Evolutionary conservation across 352 stramenopile species (phyloP).

Genomic region (Globisporangium splendens): DNA sequence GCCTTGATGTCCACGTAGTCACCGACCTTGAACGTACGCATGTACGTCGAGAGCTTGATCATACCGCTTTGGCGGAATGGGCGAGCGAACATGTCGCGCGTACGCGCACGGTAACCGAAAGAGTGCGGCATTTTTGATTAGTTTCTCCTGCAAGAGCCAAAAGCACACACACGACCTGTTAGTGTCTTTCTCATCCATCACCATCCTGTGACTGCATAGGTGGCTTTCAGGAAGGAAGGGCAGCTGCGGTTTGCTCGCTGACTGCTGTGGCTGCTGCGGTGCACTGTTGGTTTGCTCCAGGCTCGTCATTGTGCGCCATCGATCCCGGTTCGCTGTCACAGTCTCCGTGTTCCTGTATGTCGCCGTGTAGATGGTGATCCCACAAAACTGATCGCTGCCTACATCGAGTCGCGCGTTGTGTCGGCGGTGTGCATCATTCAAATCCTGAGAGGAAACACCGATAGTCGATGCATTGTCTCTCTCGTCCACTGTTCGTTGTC

Average conservation of each 20-base stretch:
- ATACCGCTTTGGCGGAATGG: slow-evolving; percentile 97
- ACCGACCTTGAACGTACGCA: slow-evolving; percentile 98
- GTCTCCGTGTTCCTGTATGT: too few species aligned
- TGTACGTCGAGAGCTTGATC: slow-evolving; percentile 96
- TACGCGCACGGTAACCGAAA: slow-evolving; percentile 98
- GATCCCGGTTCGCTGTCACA: too few species aligned
- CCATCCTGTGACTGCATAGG: neutral
- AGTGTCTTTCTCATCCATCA: slow-evolving; percentile 11
- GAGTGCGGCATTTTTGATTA: slow-evolving; percentile 96
- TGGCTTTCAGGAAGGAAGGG: neutral
- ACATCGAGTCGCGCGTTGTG: too few species aligned
- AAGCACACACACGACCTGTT: slow-evolving; percentile 16
- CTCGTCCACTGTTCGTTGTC: too few species aligned
- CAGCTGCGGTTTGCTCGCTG: neutral
- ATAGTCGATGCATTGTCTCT: too few species aligned
- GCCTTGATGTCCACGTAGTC: slow-evolving; percentile 99
- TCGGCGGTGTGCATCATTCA: too few species aligned
- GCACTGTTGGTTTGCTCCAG: too few species aligned
- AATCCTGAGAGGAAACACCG: too few species aligned
- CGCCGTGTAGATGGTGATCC: too few species aligned
- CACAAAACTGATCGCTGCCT: too few species aligned
- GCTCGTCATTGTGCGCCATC: too few species aligned
- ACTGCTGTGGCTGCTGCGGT: too few species aligned
- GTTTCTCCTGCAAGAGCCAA: slow-evolving; percentile 33
- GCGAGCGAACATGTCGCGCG: slow-evolving; percentile 99